Base-by-base conservation (phyloP, 2,329 filamentous ascomycete species). In the Stachybotrys chlorohalonatus region DNA sequence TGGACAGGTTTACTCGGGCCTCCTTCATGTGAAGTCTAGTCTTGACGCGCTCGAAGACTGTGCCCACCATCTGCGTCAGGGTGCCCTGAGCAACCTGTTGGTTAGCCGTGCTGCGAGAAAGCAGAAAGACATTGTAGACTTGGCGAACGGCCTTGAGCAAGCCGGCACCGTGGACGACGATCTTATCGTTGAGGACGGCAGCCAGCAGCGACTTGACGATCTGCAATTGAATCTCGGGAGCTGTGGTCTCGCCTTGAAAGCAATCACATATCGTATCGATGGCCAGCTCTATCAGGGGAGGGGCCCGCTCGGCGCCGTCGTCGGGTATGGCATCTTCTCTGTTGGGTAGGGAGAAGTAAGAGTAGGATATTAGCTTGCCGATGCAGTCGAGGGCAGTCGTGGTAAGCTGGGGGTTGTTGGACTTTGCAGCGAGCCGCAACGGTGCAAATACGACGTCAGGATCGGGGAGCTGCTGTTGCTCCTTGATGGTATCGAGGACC, bases 221-320 rank as follows among this genome's bases (percentile, higher is more conserved):
- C 73, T 99, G 94, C 63, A 97, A 83, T 71, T 99, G 94, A 51
- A 97, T 87, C 70, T 96, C 93, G 53, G 87, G 82, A 4, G 90
- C 86, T 0, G 95, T 99, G 1, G 89, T 89, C 74, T 99, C 94
- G 67, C 94, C 93, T 68, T 97, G 92, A 68, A 99, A 99, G 70
- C 94, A 99, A 68, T 97, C 93, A 78, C 94, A 99, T 77, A 99
- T 99, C 42, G 94, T 96, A 73, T 99, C 95, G 66, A 99, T 99
- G 56, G 95, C 94, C 60, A 93, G 84, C 73, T 99, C 95, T 67
- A 99, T 99, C 61, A 99, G 78, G 15, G 93, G 92, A 5, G 87
- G 78, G 56, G 70, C 65, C 49, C 64, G 61, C 51, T 69, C 65
- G 56, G 65, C 64, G 48, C 70, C 71, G 60, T 77, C 73, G 54